Evolutionary conservation across 1,284 basidiomycete species (phyloP), one percentile per base, ranked within the genome.

Genomic region (Cutaneotrichosporon cyanovorans): DNA sequence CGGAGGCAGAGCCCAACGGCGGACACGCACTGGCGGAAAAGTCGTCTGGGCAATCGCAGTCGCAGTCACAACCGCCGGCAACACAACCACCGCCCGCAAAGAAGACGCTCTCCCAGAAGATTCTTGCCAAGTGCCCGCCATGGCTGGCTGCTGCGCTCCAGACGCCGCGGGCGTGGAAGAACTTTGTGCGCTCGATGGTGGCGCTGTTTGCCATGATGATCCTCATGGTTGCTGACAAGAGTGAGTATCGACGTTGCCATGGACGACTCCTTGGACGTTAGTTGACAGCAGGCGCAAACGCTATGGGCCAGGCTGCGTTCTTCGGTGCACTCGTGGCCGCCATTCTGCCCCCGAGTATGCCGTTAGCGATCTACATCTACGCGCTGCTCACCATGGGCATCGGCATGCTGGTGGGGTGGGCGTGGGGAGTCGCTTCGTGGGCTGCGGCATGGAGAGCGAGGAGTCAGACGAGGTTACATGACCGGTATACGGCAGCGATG

Each of bases 401-500:
- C 48, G 84, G 85, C 0, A 74, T 84, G 67, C 68, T 77, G 2
- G 41, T 84, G 5, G 85, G 85, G 8, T 88, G 86, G 85, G 85
- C 80, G 0, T 78, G 83, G 74, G 82, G 82, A 5, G 75, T 73
- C 31, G 84, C 83, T 2, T 80, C 78, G 0, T 86, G 85, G 82
- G 81, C 78, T 3, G 77, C 82, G 2, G 80, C 77, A 0, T 61
- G 80, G 1, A 68, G 75, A n/a, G 80, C 77, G 0, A 73, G 85
- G 31, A 74, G 75, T 15, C 6, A 8, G n/a, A 34, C 32, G 16
- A 5, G 32, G 5, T 7, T 14, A 15, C 32, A 34, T 8, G 9
- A 8, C 8, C 32, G n/a, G 32, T 34, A 34, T n/a, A 12, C 25
- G 12, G 7, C 25, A 12, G 25, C 25, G 7, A 28, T 28, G 25